phyloP scores from a whole-genome alignment of 345 rosid genomes.

The Eucalyptus brandiana region DNA sequence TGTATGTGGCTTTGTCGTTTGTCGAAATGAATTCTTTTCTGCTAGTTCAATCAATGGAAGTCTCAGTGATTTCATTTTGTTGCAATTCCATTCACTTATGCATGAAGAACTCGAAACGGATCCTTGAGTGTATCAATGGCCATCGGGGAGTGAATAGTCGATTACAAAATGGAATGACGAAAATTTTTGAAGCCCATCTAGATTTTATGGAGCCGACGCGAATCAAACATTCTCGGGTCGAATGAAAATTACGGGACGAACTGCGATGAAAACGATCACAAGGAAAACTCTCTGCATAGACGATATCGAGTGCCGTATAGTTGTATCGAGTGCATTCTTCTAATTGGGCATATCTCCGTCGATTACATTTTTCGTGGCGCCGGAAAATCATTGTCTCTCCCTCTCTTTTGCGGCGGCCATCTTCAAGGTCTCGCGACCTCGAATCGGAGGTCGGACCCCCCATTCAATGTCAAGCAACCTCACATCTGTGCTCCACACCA shows the following conservation, averaged over 20 bases:
- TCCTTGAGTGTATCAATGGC: background rate
- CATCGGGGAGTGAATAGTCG: background rate
- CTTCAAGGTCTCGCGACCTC: background rate
- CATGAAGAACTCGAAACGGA: background rate
- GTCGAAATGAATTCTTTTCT: background rate
- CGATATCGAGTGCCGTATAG: background rate
- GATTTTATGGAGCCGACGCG: background rate
- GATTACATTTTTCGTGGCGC: background rate
- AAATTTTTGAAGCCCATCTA: background rate
- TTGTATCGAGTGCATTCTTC: background rate
- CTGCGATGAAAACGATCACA: background rate
- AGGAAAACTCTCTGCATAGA: background rate
- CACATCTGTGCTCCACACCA: background rate
- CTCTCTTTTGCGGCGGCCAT: background rate
- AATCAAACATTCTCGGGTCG: background rate
- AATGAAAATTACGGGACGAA: background rate
- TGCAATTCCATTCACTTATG: background rate
- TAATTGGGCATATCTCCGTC: background rate
- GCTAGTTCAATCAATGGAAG: background rate
- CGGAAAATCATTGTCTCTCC: background rate
- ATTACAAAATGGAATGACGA: background rate
- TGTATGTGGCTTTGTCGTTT: background rate
- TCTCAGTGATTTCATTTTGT: background rate
- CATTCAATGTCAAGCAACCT: background rate
- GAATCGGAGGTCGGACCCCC: background rate